Base-by-base conservation (phyloP, 306 rosid species). In the Fagus sylvatica region DNA sequence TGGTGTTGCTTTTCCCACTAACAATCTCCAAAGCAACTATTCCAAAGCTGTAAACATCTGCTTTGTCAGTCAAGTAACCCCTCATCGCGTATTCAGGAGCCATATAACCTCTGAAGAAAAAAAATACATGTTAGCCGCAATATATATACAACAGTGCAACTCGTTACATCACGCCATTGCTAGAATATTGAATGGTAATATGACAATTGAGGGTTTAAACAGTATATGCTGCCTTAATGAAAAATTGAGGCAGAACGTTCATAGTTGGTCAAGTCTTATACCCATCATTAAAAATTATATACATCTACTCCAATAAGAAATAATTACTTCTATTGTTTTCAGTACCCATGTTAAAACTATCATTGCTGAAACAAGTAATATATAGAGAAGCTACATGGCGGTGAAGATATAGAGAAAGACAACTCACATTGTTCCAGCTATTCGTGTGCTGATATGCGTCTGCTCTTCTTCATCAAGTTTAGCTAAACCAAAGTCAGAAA, bases 401-500 rank as follows among this genome's bases (percentile, higher is more conserved):
- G 1, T 10, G 9, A 36, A 9, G 36, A 22, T 22, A 37, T 11
- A 41, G 60, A 46, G 72, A 75, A 46, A 77, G 32, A 73, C 51
- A 42, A 65, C 93, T 78, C 13, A 94, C 98, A 93, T 78, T 79
- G 98, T 90, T 74, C 97, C 98, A 8, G 97, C 98, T 69, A 91
- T 78, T 81, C 91, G 76, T 37, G 97, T 91, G 87, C 90, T 94
- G 73, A 94, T 87, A 72, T 91, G 97, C 0, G 96, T 90, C 67
- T 89, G 81, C 60, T 90, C 98, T 85, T 84, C 94, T 79, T 91
- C 98, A 77, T 91, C 85, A 43, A 94, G 96, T 84, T 94, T 94
- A 54, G 98, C 97, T 82, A 94, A 85, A 46, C 98, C 98, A 10
- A 94, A 94, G 80, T 94, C 98, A 2, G 97, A 94, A 69, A 94